These are phyloP conservation scores for Platanus orientalis DNA, from an alignment of 164 flowering plant species.

Conservation along the genomic window DNA sequence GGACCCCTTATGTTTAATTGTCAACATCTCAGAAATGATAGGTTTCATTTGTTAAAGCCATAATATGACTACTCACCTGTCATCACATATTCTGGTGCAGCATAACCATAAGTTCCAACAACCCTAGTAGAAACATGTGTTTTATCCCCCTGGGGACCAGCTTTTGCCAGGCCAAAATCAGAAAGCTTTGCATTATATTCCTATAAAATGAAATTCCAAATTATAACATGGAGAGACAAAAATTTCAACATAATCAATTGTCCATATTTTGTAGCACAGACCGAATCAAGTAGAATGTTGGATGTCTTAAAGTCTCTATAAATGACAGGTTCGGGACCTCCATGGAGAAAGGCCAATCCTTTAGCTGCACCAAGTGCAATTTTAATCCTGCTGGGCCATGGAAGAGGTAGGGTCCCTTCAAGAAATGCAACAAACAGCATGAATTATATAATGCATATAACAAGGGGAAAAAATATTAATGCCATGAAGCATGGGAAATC, in stretches of 20 bases:
- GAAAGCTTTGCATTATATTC: conserved; percentile 97
- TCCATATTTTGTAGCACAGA: conserved; percentile 24
- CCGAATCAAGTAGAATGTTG: conserved; percentile 91
- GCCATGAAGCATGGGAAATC: background rate
- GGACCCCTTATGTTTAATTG: background rate
- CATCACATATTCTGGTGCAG: conserved; percentile 99
- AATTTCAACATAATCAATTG: background rate
- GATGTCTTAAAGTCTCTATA: conserved; percentile 97
- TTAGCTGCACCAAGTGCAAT: conserved; percentile 96
- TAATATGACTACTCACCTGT: conserved; percentile 52
- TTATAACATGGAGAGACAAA: conserved; percentile 5
- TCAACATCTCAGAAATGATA: background rate
- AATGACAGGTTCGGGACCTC: conserved; percentile 74
- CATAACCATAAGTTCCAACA: conserved; percentile 96
- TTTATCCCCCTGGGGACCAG: conserved; percentile 92
- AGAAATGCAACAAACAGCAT: conserved; percentile 8
- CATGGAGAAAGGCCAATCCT: conserved; percentile 92
- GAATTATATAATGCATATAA: background rate
- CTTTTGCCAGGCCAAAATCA: conserved; percentile 97
- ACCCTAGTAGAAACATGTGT: conserved; percentile 98
- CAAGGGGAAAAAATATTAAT: background rate
- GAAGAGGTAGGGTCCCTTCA: conserved; percentile 84
- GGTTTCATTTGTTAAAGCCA: background rate
- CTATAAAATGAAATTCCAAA: conserved; percentile 27
- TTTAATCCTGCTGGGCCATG: conserved; percentile 89